phyloP scores from a whole-genome alignment of 2,329 filamentous ascomycete genomes.

The Paracamarosporium sp. region DNA sequence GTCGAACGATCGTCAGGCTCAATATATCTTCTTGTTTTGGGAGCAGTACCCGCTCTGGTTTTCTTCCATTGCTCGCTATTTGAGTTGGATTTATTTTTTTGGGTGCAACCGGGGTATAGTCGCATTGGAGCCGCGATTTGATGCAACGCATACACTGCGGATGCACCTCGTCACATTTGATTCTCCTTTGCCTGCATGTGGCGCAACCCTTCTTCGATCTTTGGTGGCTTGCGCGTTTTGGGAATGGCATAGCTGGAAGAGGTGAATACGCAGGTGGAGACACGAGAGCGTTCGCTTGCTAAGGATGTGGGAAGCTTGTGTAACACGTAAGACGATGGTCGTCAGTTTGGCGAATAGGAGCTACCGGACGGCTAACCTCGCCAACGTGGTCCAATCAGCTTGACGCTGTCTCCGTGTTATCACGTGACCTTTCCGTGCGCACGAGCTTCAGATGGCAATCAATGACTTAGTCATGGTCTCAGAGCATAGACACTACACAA shows the following conservation, averaged over 20 bases:
- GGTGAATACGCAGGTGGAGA: background rate
- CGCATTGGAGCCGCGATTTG: slow-evolving; percentile 9
- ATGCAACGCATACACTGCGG: slow-evolving; percentile 13
- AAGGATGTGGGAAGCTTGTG: background rate
- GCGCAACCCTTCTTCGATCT: slow-evolving; percentile 12
- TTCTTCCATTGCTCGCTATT: background rate
- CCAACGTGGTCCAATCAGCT: background rate
- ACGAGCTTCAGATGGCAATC: background rate
- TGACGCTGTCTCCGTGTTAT: background rate
- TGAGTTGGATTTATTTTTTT: background rate
- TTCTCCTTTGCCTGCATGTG: slow-evolving; percentile 15
- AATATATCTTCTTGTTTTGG: slow-evolving; percentile 2
- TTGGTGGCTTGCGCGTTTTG: slow-evolving; percentile 2
- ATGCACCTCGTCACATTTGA: slow-evolving; percentile 17
- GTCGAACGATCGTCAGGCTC: slow-evolving; percentile 5
- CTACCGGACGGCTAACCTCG: background rate
- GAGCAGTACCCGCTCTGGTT: slow-evolving; percentile 1
- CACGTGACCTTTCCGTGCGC: background rate
- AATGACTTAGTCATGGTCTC: background rate
- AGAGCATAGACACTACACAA: too few species aligned
- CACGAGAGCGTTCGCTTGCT: background rate
- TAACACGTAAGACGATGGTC: background rate
- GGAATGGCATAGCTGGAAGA: background rate
- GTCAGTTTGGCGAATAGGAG: background rate
- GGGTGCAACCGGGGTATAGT: background rate